phyloP scores from a whole-genome alignment of 768 basidiomycete species.

The Suillus occidentalis region DNA sequence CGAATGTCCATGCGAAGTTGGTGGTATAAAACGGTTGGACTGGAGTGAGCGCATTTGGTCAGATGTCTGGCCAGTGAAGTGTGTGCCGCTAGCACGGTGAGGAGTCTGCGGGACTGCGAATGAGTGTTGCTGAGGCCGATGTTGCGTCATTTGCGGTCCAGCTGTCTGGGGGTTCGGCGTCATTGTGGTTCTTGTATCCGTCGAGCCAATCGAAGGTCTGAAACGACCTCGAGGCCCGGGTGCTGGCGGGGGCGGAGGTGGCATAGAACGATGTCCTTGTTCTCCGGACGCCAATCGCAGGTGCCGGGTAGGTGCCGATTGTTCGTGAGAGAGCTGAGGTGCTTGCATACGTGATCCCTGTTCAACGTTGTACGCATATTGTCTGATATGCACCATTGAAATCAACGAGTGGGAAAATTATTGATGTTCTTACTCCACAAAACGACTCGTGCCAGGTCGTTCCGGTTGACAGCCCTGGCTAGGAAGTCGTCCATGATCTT shows the following conservation, averaged over 20 bases:
- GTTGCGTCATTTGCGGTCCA: slow-evolving; percentile 15
- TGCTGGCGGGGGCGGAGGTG: slow-evolving; percentile 28
- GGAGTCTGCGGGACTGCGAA: slow-evolving; percentile 28
- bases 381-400: slow-evolving; percentile 40
- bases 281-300: slow-evolving; percentile 33
- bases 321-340: slow-evolving; percentile 42
- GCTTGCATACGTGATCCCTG: slow-evolving; percentile 42
- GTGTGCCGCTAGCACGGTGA: slow-evolving; percentile 18
- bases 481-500: slow-evolving; percentile 20
- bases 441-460: slow-evolving; percentile 51
- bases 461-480: slow-evolving; percentile 21
- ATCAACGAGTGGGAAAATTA: slow-evolving; percentile 13
- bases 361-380: slow-evolving; percentile 64
- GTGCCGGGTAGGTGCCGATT: slow-evolving; percentile 41
- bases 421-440: slow-evolving; percentile 44
- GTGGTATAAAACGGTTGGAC: slow-evolving; percentile 35
- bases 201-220: slow-evolving; percentile 22
- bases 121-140: slow-evolving; percentile 41
- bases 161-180: slow-evolving; percentile 9
- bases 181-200: slow-evolving; percentile 11
- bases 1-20: slow-evolving; percentile 24
- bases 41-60: slow-evolving; percentile 11
- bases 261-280: slow-evolving; percentile 29
- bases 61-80: slow-evolving; percentile 1
- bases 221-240: slow-evolving; percentile 21